Percentiles rank a stretch among this genome's conserved stretches.
These are phyloP conservation scores for Setaria viridis DNA, from an alignment of 202 grass and related monocot species.

Conservation along the genomic window DNA sequence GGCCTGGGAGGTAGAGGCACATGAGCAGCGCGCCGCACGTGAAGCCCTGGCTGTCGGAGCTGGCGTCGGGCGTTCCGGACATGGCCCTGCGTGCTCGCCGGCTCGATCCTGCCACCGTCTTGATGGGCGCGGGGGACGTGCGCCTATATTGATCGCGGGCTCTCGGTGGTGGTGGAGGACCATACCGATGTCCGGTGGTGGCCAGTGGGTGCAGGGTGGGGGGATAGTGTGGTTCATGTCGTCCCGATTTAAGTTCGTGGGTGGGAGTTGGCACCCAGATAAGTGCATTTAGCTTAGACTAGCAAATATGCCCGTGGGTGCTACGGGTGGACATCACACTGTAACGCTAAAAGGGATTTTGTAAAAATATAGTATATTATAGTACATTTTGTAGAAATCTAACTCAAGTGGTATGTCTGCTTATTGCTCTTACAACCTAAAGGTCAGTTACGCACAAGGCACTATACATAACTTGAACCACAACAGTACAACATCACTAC, in stretches of 20 bases:
- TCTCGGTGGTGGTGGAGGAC: conserved; percentile 42
- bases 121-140: not conserved
- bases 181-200: conserved; percentile 27
- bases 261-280: conserved; percentile 11
- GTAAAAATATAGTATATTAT: no score
- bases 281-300: not conserved
- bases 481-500: no score
- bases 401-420: no score
- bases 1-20: conserved; percentile 46
- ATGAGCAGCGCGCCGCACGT: conserved; percentile 52
- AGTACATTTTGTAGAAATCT: no score
- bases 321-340: no score
- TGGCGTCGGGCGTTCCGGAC: conserved; percentile 37
- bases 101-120: not conserved
- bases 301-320: no score
- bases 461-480: no score
- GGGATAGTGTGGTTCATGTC: conserved; percentile 47
- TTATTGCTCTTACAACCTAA: no score
- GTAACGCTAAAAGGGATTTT: no score
- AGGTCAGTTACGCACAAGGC: no score
- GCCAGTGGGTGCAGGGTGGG: not conserved
- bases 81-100: conserved; percentile 32
- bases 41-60: conserved; percentile 35
- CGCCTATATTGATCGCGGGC: conserved; percentile 1
- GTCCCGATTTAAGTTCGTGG: conserved; percentile 15